These are phyloP conservation scores for Mangifera indica DNA, from an alignment of 345 rosid genomes.

Conservation along the genomic window DNA sequence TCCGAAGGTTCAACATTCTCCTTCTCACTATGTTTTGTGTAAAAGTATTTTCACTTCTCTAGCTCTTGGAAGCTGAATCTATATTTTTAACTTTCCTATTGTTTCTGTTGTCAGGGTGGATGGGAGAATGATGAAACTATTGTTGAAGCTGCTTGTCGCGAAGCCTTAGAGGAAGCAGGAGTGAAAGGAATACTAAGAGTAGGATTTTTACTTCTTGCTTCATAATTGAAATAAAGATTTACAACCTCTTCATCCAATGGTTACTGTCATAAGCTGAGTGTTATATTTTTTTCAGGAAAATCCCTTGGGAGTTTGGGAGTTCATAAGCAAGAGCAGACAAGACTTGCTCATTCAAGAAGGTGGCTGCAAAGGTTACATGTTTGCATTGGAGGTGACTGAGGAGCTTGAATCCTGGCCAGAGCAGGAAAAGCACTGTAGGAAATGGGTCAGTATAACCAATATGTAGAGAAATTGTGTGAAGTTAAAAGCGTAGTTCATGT, in stretches of 20 bases:
- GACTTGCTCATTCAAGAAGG: slow-evolving; percentile 36
- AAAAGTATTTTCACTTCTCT: not conserved
- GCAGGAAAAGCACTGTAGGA: slow-evolving; percentile 48
- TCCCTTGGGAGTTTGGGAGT: slow-evolving; percentile 71
- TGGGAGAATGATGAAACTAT: slow-evolving; percentile 97
- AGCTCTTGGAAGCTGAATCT: not conserved
- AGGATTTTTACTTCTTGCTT: slow-evolving; percentile 22
- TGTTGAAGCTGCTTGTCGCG: slow-evolving; percentile 84
- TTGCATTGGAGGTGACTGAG: slow-evolving; percentile 64
- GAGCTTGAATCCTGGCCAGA: slow-evolving; percentile 89
- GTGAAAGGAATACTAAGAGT: slow-evolving; percentile 75
- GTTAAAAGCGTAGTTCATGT: not conserved
- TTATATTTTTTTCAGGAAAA: slow-evolving; percentile 47
- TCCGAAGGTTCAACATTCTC: slow-evolving; percentile 80
- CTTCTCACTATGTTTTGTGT: not conserved
- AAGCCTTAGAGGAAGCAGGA: slow-evolving; percentile 95
- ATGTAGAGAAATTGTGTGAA: not conserved
- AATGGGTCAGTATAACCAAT: slow-evolving; percentile 52
- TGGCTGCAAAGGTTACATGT: slow-evolving; percentile 65
- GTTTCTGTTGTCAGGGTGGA: slow-evolving; percentile 63
- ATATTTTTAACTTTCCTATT: not conserved
- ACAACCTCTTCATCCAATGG: not conserved
- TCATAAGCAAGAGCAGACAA: slow-evolving; percentile 61
- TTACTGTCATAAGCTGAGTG: not conserved
- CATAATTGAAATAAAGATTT: not conserved